Evolutionary conservation across 352 stramenopile species (phyloP), one percentile per base, ranked within the genome.

Genomic region (Blastocystis sp.): DNA sequence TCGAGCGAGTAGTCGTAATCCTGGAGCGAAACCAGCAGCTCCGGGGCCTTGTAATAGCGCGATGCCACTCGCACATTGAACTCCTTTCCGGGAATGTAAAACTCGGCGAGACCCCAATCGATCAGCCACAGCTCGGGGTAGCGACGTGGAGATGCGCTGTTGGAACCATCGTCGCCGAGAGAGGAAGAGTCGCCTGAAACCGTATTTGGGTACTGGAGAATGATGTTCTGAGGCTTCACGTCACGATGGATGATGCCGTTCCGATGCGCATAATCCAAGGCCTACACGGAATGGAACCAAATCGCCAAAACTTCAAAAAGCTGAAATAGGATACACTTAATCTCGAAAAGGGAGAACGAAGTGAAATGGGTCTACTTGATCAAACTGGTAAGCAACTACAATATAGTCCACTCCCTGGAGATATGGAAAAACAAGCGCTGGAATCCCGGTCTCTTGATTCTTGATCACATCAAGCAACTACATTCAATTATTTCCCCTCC

Each of bases 321-420:
- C 40, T 86, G 77, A 38, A 69, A 77, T 6, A 77, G 29, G 34
- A 69, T 69, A 24, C 65, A 75, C 27, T 72, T 67, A 16, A 75
- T 77, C 32, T 75, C 56, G 42, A 67, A 77, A 40, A 69, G 36
- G 16, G 77, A 69, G 36, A 75, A 77, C n/a, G 16, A 36, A 2
- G 75, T 57, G 51, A 79, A 77, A 48, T 69, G 59, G 7, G 21
- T 78, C 77, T 67, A 42, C 1, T 16, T 51, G n/a, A 42, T 61
- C 7, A 61, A 27, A 27, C 36, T 34, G 16, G 21, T 32, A 57
- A 4, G 92, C 29, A 98, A 89, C 89, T 87, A 97, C 94, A 91
- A 98, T 98, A 89, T 98, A 99, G 90, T 99, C 95, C 56, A 94
- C 97, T 90, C 98, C 98, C 90, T 99, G 97, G 76, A 99, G 92